A percentile compares a stretch with the other conserved stretches of the same genome.
Evolutionary conservation across 1,139 yeast species (phyloP).

Genomic region (Saccharomyces hybrid): DNA sequence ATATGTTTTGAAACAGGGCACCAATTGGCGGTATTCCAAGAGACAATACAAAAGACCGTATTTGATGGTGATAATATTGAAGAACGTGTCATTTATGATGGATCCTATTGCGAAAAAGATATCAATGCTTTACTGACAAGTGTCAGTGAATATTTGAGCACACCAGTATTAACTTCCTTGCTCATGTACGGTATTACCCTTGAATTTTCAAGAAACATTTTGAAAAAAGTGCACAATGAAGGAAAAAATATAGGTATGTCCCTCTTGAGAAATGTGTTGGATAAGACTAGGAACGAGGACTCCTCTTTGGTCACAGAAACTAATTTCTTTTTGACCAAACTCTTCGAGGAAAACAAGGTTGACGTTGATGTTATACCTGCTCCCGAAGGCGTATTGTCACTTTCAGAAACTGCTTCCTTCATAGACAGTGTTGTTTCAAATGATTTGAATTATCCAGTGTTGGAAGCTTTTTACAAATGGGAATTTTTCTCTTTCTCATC

Average conservation of each 20-base stretch:
- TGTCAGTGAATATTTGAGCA: not conserved
- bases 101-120: not conserved
- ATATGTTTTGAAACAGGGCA: not conserved
- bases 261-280: not conserved
- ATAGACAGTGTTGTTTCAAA: not conserved
- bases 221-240: not conserved
- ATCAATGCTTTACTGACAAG: not conserved
- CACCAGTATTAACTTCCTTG: not conserved
- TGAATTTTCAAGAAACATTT: not conserved
- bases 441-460: not conserved
- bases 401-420: not conserved
- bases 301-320: not conserved
- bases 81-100: not conserved
- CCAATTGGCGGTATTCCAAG: not conserved
- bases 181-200: not conserved
- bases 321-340: not conserved
- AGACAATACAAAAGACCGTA: not conserved
- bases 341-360: not conserved
- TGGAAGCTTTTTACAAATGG: slow-evolving; percentile 8
- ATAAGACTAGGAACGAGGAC: not conserved
- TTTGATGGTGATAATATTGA: not conserved
- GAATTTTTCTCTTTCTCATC: slow-evolving; percentile 1
- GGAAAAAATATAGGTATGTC: not conserved
- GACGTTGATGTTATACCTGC: slow-evolving; percentile 1
- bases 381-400: not conserved